Percentiles rank a stretch among this genome's conserved stretches.
phyloP scores from a whole-genome alignment of 2,329 filamentous ascomycete species.

The Septoria linicola region DNA sequence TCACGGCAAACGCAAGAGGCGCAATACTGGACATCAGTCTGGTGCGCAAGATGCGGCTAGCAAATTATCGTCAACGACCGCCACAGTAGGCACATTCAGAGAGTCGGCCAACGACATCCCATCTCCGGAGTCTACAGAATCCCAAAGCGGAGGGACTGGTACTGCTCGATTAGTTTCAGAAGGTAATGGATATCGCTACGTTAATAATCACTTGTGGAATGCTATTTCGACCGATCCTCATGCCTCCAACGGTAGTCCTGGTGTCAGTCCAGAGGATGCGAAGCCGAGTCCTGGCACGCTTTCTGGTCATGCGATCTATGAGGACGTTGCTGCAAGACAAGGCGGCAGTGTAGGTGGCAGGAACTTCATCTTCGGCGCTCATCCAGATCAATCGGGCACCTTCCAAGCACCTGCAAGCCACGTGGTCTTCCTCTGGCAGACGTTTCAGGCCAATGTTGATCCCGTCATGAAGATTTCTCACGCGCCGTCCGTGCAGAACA shows the following conservation, averaged over 20 bases:
- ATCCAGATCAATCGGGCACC: constrained; percentile 22
- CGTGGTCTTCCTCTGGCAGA: constrained; percentile 71
- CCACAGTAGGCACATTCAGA: constrained; percentile 11
- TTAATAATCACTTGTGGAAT: constrained; percentile 32
- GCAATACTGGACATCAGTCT: constrained; percentile 18
- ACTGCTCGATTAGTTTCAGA: constrained; percentile 29
- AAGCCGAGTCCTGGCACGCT: constrained; percentile 13
- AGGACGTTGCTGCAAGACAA: constrained; percentile 14
- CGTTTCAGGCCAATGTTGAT: constrained; percentile 72
- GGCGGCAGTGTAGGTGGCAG: constrained; percentile 9
- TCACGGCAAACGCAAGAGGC: constrained; percentile 25
- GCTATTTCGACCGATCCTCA: constrained; percentile 23
- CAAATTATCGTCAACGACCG: neutral
- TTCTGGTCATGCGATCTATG: constrained; percentile 13
- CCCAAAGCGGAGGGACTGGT: constrained; percentile 8
- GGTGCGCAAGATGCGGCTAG: constrained; percentile 1
- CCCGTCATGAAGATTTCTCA: constrained; percentile 72
- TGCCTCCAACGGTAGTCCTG: constrained; percentile 16
- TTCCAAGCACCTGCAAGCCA: constrained; percentile 26
- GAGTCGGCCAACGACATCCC: constrained; percentile 16
- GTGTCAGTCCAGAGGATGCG: constrained; percentile 9
- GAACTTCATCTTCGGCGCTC: constrained; percentile 28
- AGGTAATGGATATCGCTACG: constrained; percentile 27
- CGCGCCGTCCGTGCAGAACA: constrained; percentile 65
- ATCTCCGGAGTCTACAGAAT: constrained; percentile 21